Evolutionary conservation across 495 filamentous ascomycete genomes (phyloP), one percentile per base, ranked within the genome.

Genomic region (Xylaria flabelliformis): DNA sequence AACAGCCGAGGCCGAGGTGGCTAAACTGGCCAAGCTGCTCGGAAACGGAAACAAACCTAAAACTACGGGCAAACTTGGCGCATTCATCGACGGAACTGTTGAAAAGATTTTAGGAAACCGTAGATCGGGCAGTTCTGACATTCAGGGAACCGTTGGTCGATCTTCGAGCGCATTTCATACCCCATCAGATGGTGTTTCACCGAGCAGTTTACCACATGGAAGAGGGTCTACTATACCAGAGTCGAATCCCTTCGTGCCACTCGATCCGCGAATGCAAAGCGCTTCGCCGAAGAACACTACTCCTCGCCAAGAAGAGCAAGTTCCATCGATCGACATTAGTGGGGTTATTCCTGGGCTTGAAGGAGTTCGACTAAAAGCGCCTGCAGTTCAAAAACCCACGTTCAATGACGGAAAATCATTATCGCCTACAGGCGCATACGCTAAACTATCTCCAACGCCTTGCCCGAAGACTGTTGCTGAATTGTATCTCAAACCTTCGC

Each of bases 321-420:
- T 82, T 17, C 82, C 82, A 0, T 76, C 80, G 10, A 82, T 86
- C 53, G 84, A 86, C 48, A 79, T 85, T 5, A 75, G 82, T 15
- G 83, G 83, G 64, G 81, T 85, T 56, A 80, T 84, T 53, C 83
- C 83, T 10, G 81, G 80, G 29, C 74, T 85, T 24, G 85, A 86
- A 63, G 83, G 83, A 26, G 82, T 86, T 61, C 80, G 79, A 24
- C 74, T 85, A 50, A 82, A 81, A 69, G 78, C 83, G 4, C 75
- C 74, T 34, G 80, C 78, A 13, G 73, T 85, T 12, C 77, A 84
- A 72, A 84, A 80, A 64, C 64, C 81, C 15, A 86, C 83, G 17
- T 86, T 85, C 34, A 79, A 74, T 17, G 82, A 83, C 56, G 62
- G 19, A 17, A 73, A 73, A 10, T 58, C 61, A 48, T 13, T 72